These are phyloP conservation scores for Salix purpurea DNA, from an alignment of 345 rosid genomes.

Conservation along the genomic window DNA sequence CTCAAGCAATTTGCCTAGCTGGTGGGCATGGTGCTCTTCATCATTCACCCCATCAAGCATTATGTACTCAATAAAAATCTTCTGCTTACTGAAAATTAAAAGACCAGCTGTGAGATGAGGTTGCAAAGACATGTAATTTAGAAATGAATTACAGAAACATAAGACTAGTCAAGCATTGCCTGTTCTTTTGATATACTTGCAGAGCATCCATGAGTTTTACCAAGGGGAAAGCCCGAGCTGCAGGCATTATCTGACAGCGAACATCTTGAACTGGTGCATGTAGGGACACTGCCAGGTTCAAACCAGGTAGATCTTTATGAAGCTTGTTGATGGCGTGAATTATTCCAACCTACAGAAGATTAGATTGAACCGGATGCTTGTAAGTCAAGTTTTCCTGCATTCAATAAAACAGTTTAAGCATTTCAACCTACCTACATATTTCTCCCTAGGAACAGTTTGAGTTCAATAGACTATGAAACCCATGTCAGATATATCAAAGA, in stretches of 20 bases:
- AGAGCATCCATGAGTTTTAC: slow-evolving; percentile 82
- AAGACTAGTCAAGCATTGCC: slow-evolving; percentile 33
- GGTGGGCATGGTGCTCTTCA: slow-evolving; percentile 79
- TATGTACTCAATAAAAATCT: slow-evolving; percentile 85
- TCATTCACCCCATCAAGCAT: slow-evolving; percentile 96
- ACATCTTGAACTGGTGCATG: slow-evolving; percentile 97
- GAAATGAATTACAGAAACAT: neutral
- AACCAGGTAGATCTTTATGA: slow-evolving; percentile 80
- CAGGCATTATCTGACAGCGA: slow-evolving; percentile 95
- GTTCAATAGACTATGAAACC: neutral
- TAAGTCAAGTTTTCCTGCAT: slow-evolving; percentile 15
- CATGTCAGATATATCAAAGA: neutral
- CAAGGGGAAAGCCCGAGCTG: slow-evolving; percentile 95
- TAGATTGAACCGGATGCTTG: slow-evolving; percentile 17
- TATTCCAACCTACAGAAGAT: slow-evolving; percentile 72
- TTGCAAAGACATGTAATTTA: neutral
- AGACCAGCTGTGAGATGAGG: slow-evolving; percentile 4
- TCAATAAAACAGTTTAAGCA: neutral
- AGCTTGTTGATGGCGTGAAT: slow-evolving; percentile 89
- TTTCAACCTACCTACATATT: neutral
- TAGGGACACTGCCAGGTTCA: slow-evolving; percentile 93
- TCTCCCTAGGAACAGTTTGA: no score
- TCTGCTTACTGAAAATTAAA: slow-evolving; percentile 53
- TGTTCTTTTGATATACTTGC: slow-evolving; percentile 63
- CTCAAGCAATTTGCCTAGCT: slow-evolving; percentile 70